Percentiles rank a stretch among this genome's conserved stretches.
Evolutionary conservation across 2,329 filamentous ascomycete genomes (phyloP).

Genomic region (Leptographium galeiforme): DNA sequence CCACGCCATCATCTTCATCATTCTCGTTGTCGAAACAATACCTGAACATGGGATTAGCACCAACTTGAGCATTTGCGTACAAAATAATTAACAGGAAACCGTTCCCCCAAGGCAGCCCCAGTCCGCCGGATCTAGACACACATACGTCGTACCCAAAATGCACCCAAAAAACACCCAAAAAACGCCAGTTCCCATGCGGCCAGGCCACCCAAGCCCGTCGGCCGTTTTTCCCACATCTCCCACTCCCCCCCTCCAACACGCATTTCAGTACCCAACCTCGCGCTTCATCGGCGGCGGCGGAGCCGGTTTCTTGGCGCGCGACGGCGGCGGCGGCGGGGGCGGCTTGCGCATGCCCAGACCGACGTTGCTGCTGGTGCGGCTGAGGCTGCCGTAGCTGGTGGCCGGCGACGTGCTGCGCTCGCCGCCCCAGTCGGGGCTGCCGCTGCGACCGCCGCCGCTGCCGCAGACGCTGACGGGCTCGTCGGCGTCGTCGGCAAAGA

Average conservation of each 20-base stretch:
- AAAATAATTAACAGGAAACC: too few relatives aligned
- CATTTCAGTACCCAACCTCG: not conserved
- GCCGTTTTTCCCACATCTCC: too few relatives aligned
- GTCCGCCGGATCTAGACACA: too few relatives aligned
- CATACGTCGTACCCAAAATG: not conserved
- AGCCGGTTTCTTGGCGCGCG: conserved; percentile 39
- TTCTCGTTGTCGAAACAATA: too few relatives aligned
- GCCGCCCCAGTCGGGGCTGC: conserved; percentile 33
- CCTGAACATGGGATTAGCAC: too few relatives aligned
- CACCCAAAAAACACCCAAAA: not conserved
- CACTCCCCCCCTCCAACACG: not conserved
- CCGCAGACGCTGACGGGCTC: conserved; percentile 29
- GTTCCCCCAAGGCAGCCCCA: too few relatives aligned
- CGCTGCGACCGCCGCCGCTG: conserved; percentile 17
- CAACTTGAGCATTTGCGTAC: too few relatives aligned
- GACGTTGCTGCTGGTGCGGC: conserved; percentile 28
- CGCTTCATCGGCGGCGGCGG: conserved; percentile 30
- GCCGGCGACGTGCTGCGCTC: conserved; percentile 41
- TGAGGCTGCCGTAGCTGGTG: conserved; percentile 42
- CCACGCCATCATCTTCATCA: too few relatives aligned
- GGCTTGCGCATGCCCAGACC: conserved; percentile 21
- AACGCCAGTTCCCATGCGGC: not conserved
- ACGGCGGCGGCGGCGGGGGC: conserved; percentile 32
- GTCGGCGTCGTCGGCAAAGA: conserved; percentile 34
- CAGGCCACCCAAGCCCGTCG: not conserved